These are phyloP conservation scores for Zasmidium citrigriseum DNA, from an alignment of 2,329 filamentous ascomycete species.

Conservation along the genomic window DNA sequence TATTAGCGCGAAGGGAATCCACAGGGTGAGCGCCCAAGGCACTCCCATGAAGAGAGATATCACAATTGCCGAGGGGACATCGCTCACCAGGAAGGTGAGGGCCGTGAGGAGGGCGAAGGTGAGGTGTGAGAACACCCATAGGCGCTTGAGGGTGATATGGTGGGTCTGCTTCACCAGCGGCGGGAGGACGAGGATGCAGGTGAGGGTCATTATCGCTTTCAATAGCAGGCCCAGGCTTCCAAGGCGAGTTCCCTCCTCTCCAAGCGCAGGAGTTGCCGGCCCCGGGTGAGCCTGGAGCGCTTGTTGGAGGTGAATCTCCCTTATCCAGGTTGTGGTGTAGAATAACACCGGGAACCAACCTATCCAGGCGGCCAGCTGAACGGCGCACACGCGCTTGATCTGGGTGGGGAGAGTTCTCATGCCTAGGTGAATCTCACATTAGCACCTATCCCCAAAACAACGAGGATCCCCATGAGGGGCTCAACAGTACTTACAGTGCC, in stretches of 20 bases:
- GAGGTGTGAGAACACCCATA: constrained; percentile 84
- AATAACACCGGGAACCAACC: constrained; percentile 98
- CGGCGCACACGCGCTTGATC: constrained; percentile 88
- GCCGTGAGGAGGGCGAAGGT: constrained; percentile 82
- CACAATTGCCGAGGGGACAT: constrained; percentile 69
- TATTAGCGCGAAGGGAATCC: constrained; percentile 95
- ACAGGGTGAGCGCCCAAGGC: constrained; percentile 83
- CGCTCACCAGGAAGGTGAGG: constrained; percentile 75
- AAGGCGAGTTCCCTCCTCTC: neutral
- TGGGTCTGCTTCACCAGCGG: neutral
- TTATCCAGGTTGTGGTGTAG: constrained; percentile 91
- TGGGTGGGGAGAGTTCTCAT: constrained; percentile 79
- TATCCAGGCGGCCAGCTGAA: constrained; percentile 96
- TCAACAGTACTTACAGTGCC: too few species aligned
- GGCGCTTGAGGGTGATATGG: constrained; percentile 75
- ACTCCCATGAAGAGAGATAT: constrained; percentile 82
- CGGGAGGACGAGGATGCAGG: neutral
- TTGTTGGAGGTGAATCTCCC: constrained; percentile 76
- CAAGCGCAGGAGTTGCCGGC: neutral
- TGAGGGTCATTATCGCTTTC: neutral
- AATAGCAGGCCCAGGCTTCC: constrained; percentile 12
- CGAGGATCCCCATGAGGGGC: too few species aligned
- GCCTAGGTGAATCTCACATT: too few species aligned
- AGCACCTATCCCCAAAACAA: too few species aligned
- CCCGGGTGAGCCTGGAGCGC: constrained; percentile 9